A percentile compares a stretch with the other conserved stretches of the same genome.
Evolutionary conservation across 257 asterid species (phyloP).

Genomic region (Gentiana straminea): DNA sequence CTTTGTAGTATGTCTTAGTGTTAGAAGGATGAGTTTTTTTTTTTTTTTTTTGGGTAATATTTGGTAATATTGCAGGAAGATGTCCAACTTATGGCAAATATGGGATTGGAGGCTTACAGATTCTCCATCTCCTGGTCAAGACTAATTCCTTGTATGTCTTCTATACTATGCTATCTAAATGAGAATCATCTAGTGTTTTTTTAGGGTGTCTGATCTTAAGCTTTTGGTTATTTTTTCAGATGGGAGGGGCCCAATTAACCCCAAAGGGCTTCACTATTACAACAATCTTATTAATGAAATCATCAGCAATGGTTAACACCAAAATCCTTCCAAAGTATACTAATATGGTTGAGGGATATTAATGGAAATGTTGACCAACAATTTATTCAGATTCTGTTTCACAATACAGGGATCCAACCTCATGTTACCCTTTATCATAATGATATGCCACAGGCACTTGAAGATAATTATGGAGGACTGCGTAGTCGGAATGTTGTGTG

Average conservation of each 20-base stretch:
- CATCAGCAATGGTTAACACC: slow-evolving; percentile 11
- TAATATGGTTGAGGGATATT: slow-evolving; percentile 8
- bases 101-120: slow-evolving; percentile 11
- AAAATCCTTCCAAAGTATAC: not conserved
- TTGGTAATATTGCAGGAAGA: slow-evolving; percentile 4
- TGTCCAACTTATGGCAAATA: slow-evolving; percentile 5
- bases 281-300: slow-evolving; percentile 36
- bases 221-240: not conserved
- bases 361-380: not conserved
- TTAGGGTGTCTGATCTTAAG: not conserved
- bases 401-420: slow-evolving; percentile 32
- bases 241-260: not conserved
- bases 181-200: not conserved
- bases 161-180: not conserved
- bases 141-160: not conserved
- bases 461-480: slow-evolving; percentile 45
- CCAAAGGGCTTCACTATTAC: slow-evolving; percentile 30
- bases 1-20: not conserved
- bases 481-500: slow-evolving; percentile 35
- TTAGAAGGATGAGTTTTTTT: not conserved
- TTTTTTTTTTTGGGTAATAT: too few relatives aligned
- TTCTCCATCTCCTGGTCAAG: slow-evolving; percentile 7
- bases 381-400: not conserved
- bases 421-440: slow-evolving; percentile 32
- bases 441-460: slow-evolving; percentile 48